phyloP scores from a whole-genome alignment of 306 rosid species.

The Vigna reflexopilosa region DNA sequence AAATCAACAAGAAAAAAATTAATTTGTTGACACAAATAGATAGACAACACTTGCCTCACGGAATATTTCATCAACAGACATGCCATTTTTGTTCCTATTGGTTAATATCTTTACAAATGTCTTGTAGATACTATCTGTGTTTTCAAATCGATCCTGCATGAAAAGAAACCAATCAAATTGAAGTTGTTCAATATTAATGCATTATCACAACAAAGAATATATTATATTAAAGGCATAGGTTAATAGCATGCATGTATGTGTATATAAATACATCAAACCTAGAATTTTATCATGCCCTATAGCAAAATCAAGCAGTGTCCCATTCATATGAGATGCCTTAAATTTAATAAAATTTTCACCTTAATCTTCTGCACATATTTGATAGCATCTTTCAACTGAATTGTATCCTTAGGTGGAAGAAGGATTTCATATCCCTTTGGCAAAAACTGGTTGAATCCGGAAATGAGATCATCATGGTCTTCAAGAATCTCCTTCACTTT shows the following conservation, averaged over 20 bases:
- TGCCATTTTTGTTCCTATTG: no score
- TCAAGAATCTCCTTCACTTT: conserved; percentile 72
- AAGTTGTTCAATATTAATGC: background rate
- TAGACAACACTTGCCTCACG: background rate
- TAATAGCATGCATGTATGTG: no score
- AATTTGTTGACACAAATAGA: background rate
- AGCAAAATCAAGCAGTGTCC: background rate
- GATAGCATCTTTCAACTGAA: conserved; percentile 67
- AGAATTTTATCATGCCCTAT: background rate
- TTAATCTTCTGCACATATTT: conserved; percentile 72
- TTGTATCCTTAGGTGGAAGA: conserved; percentile 44
- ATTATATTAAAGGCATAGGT: no score
- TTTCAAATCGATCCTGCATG: conserved; percentile 1
- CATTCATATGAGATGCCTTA: background rate
- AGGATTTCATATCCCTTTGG: conserved; percentile 72
- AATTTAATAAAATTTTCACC: conserved; percentile 44
- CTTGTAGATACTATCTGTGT: background rate
- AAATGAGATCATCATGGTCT: conserved; percentile 67
- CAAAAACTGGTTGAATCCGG: conserved; percentile 82
- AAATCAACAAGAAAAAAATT: background rate
- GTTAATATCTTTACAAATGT: background rate
- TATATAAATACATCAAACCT: background rate
- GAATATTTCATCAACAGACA: rapidly evolving
- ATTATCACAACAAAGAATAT: background rate
- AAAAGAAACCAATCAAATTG: background rate